Evolutionary conservation across 768 basidiomycete species (phyloP).

Genomic region (Hydnum rufescens): DNA sequence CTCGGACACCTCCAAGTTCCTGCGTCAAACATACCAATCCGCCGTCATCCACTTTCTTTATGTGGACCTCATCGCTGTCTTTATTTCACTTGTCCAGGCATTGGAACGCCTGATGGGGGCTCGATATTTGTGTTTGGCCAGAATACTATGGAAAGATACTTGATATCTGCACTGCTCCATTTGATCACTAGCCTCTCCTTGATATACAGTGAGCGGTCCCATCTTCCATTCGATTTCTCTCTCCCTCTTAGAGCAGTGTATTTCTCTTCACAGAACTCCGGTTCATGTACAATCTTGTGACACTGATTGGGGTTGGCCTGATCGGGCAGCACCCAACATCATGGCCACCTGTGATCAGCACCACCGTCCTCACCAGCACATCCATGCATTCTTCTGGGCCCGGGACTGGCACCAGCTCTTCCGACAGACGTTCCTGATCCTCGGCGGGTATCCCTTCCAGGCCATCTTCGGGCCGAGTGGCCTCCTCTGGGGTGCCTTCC

Average conservation of each 20-base stretch:
- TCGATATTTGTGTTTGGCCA: background rate
- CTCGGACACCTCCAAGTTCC: background rate
- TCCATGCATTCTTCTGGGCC: constrained; percentile 9
- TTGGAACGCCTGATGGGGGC: background rate
- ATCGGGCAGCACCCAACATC: background rate
- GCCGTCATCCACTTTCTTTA: background rate
- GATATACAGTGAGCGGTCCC: background rate
- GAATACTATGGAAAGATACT: background rate
- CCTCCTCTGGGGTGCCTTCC: constrained; percentile 7
- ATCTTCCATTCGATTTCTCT: background rate
- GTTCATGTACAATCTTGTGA: constrained; percentile 2
- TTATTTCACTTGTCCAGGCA: background rate
- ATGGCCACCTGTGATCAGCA: constrained; percentile 9
- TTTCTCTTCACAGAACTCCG: background rate
- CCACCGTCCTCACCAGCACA: constrained; percentile 1
- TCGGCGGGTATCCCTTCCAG: constrained; percentile 6
- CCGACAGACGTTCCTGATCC: constrained; percentile 8
- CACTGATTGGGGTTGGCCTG: constrained; percentile 1
- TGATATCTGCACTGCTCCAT: background rate
- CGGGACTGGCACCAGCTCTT: constrained; percentile 10
- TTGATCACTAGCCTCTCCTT: background rate
- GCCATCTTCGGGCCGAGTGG: constrained; percentile 1
- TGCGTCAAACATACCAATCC: background rate
- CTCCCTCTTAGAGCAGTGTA: no score
- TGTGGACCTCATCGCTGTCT: background rate